phyloP scores from a whole-genome alignment of 306 rosid species.

The Citrullus colocynthis region DNA sequence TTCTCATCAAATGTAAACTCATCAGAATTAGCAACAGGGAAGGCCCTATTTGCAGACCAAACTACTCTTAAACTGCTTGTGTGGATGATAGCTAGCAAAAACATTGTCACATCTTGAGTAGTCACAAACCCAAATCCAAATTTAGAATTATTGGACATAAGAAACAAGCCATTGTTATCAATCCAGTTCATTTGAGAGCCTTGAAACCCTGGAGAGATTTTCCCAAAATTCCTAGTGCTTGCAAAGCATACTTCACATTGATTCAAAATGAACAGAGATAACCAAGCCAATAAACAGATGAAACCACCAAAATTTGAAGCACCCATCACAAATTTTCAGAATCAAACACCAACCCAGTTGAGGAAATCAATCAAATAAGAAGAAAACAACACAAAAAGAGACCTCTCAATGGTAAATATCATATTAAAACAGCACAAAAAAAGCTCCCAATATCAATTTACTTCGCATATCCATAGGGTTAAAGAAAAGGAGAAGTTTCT shows the following conservation, averaged over 20 bases:
- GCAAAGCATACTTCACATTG: conserved; percentile 37
- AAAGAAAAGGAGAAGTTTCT: not conserved
- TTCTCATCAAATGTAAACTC: conserved; percentile 41
- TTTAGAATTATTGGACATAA: conserved; percentile 27
- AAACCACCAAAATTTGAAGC: not conserved
- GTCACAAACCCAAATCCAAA: conserved; percentile 51
- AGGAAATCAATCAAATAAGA: not conserved
- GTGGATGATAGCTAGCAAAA: conserved; percentile 41
- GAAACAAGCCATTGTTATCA: conserved; percentile 46
- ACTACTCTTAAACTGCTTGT: conserved; percentile 12
- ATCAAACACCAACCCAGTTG: not conserved
- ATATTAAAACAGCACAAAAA: not conserved
- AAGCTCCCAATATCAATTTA: not conserved
- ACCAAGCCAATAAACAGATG: not conserved
- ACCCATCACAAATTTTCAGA: not conserved
- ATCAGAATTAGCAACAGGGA: conserved; percentile 60
- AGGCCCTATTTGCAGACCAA: conserved; percentile 69
- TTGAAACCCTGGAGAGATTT: conserved; percentile 21
- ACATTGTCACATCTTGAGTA: conserved; percentile 28
- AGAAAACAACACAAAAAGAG: not conserved
- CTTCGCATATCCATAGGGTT: not conserved
- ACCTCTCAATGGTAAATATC: not conserved
- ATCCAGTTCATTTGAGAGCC: conserved; percentile 64
- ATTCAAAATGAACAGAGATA: conserved; percentile 18
- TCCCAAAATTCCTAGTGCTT: conserved; percentile 18